Evolutionary conservation across 2,329 filamentous ascomycete species (phyloP), one percentile per base, ranked within the genome.

Genomic region (Paracoccidioides lutzii): DNA sequence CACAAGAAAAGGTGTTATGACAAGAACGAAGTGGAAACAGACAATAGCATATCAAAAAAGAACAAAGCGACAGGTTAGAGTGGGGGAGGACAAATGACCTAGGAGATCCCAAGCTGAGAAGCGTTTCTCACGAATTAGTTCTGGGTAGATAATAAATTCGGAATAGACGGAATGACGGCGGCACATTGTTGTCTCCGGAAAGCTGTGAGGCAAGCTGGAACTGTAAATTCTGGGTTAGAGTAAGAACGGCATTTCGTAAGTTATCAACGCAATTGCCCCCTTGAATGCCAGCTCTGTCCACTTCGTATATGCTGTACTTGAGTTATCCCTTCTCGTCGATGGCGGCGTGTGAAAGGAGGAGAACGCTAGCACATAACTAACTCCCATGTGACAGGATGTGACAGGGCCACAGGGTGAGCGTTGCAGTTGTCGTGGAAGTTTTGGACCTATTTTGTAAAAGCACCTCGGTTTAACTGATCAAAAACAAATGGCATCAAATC

Each of bases 271-370:
- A 30, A 14, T n/a, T 40, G 37, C 33, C 49, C 40, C 35, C 30
- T 28, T 41, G 15, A 12, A 41, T 40, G 37, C 35, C 37, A 51
- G 37, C 15, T 32, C 7, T 40, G 48, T 30, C 33, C 15, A 28
- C n/a, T 14, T 51, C 49, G 49, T 51, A 51, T 51, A 51, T 51
- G 49, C 35, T 51, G 49, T 51, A 51, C 49, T 32, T 15, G n/a
- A 10, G 28, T 14, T 41, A 15, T 40, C 14, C 28, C 9, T 14
- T 10, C 10, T 30, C 5, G n/a, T 22, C 22, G 22, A 22, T 22
- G 37, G 22, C 15, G 49, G 22, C 22, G 37, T 41, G 14, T 51
- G 49, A 40, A 51, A 40, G 49, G 49, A 37, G 30, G 9, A 12
- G 7, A 30, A 9, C 14, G 48, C 48, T 14, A 51, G 35, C 35